Evolutionary conservation across 169 alveolate genomes (phyloP), one percentile per base, ranked within the genome.

Genomic region (Condylostoma magnum): DNA sequence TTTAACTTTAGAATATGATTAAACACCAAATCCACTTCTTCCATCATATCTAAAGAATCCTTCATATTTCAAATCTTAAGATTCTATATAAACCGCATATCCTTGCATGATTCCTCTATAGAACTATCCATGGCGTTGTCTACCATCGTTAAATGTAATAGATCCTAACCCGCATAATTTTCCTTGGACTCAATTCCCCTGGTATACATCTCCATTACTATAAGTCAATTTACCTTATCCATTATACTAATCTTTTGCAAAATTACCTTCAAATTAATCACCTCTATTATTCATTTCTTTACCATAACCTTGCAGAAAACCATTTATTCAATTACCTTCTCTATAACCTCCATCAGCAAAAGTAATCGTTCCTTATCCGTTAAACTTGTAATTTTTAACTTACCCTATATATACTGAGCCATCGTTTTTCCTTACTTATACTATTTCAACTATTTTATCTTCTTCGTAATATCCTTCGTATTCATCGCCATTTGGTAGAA

Each of bases 271-370:
- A 53, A 52, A 68, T 58, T 81, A 68, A 48, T 77, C 75, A 22
- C 43, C 30, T 30, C 91, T 90, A 43, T 83, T 54, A 25, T 69
- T 79, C 6, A 79, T 69, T 51, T 70, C 80, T 2, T 47, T 37
- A 12, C 94, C 94, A 33, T 66, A 55, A 12, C 94, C 94, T 52
- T 87, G 94, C 82, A 71, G 36, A 69, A n/a, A 76, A n/a, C 71
- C 71, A 41, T 60, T 38, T 18, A 10, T 41, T 33, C 71, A 60
- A n/a, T n/a, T 69, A 0, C 98, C 98, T 60, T 84, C 83, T 68
- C 93, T 93, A 54, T 58, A 73, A 6, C 94, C 80, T 65, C 94
- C 93, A 57, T 95, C 96, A 2, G 88, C 84, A 95, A 95, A 95
- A 34, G 84, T 57, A 79, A 91, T 83, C n/a, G 83, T 74, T 27